These are phyloP conservation scores for Aureococcus anophagefferens DNA, from an alignment of 108 stramenopile species.

Conservation along the genomic window DNA sequence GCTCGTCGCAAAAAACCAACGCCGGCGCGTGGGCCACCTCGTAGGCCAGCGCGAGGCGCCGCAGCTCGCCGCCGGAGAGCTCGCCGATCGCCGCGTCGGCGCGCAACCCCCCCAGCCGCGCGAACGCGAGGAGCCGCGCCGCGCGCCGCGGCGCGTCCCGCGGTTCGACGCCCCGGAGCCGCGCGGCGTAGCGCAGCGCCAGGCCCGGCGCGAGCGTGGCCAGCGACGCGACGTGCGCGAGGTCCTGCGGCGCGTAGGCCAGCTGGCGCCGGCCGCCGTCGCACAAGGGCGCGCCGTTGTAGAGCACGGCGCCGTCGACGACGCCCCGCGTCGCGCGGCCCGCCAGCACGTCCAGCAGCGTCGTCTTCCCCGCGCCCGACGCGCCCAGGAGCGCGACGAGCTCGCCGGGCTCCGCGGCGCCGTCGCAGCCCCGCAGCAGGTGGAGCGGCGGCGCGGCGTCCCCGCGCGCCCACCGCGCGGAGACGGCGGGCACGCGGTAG, in stretches of 20 bases:
- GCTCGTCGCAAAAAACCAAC: constrained; percentile 12
- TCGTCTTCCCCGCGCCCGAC: constrained; percentile 32
- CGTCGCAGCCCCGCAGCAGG: constrained; percentile 11
- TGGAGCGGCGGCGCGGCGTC: too few species aligned
- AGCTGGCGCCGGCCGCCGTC: too few species aligned
- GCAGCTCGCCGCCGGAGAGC: too few species aligned
- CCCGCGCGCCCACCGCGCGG: too few species aligned
- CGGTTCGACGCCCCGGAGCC: too few species aligned
- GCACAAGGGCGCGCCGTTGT: constrained; percentile 3
- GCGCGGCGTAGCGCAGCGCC: too few species aligned
- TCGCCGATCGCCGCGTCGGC: too few species aligned
- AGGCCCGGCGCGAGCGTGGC: too few species aligned
- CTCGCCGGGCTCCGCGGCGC: constrained; percentile 17
- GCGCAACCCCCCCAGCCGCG: too few species aligned
- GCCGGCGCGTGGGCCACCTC: constrained; percentile 4
- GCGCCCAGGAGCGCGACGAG: constrained; percentile 24
- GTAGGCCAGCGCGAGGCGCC: constrained; percentile 1
- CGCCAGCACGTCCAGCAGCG: constrained; percentile 16
- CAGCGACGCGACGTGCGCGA: neutral
- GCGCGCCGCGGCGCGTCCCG: too few species aligned
- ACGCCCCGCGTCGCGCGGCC: constrained; percentile 1
- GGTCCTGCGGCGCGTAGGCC: constrained; percentile 13
- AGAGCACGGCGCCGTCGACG: constrained; percentile 3
- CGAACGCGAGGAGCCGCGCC: too few species aligned
- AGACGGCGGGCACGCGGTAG: too few species aligned